These are phyloP conservation scores for Penicillium sp. DNA, from an alignment of 2,329 filamentous ascomycete species.

Conservation along the genomic window DNA sequence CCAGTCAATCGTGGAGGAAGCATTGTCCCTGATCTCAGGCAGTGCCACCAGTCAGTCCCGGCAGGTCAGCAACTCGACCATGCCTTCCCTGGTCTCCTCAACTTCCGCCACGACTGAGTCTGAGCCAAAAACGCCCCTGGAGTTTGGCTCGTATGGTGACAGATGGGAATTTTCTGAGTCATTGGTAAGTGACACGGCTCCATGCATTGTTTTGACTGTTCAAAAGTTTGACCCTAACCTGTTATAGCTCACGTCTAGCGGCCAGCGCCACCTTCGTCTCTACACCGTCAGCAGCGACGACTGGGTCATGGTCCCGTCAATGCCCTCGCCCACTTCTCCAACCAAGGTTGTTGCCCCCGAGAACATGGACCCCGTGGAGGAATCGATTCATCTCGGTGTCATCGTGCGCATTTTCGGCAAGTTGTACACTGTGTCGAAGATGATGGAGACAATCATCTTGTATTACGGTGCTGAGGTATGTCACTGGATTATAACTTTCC, in stretches of 20 bases:
- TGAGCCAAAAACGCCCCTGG: background rate
- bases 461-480: constrained; percentile 38
- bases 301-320: constrained; percentile 25
- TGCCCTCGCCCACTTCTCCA: constrained; percentile 8
- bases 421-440: constrained; percentile 39
- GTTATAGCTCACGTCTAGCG: background rate
- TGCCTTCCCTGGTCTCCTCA: background rate
- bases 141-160: background rate
- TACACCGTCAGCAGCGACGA: constrained; percentile 33
- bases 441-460: constrained; percentile 32
- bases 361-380: constrained; percentile 17
- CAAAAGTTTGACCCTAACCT: background rate
- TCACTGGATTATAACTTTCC: background rate
- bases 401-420: constrained; percentile 33
- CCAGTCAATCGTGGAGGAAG: background rate
- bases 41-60: background rate
- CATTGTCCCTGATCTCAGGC: background rate
- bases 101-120: background rate
- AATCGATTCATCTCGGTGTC: constrained; percentile 23
- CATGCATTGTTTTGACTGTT: background rate
- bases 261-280: constrained; percentile 15
- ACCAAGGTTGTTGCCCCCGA: constrained; percentile 16
- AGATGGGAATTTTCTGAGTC: background rate
- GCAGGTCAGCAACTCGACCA: background rate
- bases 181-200: background rate